phyloP scores from a whole-genome alignment of 768 basidiomycete genomes.

The Mycena belliarum region DNA sequence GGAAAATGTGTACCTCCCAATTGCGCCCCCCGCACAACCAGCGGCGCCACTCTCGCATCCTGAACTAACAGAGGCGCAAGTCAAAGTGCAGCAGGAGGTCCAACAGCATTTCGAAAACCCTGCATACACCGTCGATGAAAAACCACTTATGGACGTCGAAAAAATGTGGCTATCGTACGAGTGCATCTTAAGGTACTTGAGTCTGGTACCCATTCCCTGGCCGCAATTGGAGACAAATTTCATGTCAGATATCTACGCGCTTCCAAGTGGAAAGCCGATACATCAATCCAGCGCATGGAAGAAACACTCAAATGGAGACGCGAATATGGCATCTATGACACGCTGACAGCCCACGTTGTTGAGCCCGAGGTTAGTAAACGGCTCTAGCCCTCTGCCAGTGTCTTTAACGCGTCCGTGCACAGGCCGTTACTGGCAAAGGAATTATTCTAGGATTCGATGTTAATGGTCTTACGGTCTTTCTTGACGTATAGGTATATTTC shows the following conservation, averaged over 20 bases:
- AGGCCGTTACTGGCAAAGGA: conserved; percentile 84
- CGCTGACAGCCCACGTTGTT: conserved; percentile 59
- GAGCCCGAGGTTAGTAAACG: conserved; percentile 64
- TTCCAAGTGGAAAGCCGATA: conserved; percentile 66
- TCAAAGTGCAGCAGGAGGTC: conserved; percentile 52
- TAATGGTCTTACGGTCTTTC: conserved; percentile 42
- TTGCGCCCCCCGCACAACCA: conserved; percentile 31
- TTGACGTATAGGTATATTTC: conserved; percentile 31
- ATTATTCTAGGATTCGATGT: conserved; percentile 76
- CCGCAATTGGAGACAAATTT: background rate
- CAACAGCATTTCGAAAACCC: conserved; percentile 58
- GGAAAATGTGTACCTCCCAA: conserved; percentile 36
- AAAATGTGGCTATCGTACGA: conserved; percentile 82
- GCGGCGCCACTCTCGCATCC: conserved; percentile 34
- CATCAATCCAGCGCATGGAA: conserved; percentile 66
- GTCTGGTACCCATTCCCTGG: too few species aligned
- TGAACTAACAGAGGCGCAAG: conserved; percentile 44
- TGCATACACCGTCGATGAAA: conserved; percentile 50
- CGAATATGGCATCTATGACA: conserved; percentile 72
- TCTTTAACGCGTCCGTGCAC: conserved; percentile 7
- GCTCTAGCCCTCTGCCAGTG: background rate
- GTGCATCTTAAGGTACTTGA: conserved; percentile 62
- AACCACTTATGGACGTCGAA: conserved; percentile 62
- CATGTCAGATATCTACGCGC: conserved; percentile 70
- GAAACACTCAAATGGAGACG: conserved; percentile 78